Evolutionary conservation across 2,329 filamentous ascomycete genomes (phyloP).

Genomic region (Scolecobasidium constrictum): DNA sequence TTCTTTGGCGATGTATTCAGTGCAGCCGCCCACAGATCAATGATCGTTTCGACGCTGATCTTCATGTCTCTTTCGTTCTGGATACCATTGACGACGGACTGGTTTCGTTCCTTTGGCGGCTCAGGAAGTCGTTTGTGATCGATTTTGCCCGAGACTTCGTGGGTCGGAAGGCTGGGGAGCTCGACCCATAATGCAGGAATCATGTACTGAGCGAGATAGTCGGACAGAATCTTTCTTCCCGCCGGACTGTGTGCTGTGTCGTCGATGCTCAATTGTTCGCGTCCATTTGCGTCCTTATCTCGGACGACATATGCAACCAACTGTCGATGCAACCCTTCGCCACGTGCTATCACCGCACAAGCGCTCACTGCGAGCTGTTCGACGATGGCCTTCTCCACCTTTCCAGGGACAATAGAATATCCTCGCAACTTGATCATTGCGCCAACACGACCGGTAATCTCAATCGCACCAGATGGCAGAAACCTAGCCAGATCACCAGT

Average conservation of each 20-base stretch:
- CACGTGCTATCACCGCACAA: slow-evolving; percentile 62
- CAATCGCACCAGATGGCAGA: slow-evolving; percentile 55
- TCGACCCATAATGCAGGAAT: slow-evolving; percentile 70
- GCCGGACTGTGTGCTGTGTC: slow-evolving; percentile 57
- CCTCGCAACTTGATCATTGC: slow-evolving; percentile 74
- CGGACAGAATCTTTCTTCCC: slow-evolving; percentile 52
- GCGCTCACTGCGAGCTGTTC: slow-evolving; percentile 59
- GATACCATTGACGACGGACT: slow-evolving; percentile 31
- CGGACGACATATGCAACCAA: slow-evolving; percentile 66
- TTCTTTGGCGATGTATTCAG: slow-evolving; percentile 52
- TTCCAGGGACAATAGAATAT: slow-evolving; percentile 67
- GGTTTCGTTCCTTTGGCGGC: slow-evolving; percentile 36
- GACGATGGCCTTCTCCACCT: slow-evolving; percentile 63
- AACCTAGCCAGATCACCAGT: slow-evolving; percentile 62
- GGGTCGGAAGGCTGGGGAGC: slow-evolving; percentile 59
- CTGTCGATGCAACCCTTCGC: slow-evolving; percentile 65
- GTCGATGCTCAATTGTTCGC: slow-evolving; percentile 54
- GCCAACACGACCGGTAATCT: slow-evolving; percentile 66
- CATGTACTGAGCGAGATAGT: slow-evolving; percentile 71
- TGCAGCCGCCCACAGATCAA: slow-evolving; percentile 60
- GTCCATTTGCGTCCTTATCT: slow-evolving; percentile 48
- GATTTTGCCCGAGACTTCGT: slow-evolving; percentile 69
- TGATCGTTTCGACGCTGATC: slow-evolving; percentile 55
- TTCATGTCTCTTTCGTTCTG: slow-evolving; percentile 44
- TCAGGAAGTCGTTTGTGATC: slow-evolving; percentile 61